Evolutionary conservation across 257 asterid species (phyloP), one percentile per base, ranked within the genome.

Genomic region (Solanum chaucha): DNA sequence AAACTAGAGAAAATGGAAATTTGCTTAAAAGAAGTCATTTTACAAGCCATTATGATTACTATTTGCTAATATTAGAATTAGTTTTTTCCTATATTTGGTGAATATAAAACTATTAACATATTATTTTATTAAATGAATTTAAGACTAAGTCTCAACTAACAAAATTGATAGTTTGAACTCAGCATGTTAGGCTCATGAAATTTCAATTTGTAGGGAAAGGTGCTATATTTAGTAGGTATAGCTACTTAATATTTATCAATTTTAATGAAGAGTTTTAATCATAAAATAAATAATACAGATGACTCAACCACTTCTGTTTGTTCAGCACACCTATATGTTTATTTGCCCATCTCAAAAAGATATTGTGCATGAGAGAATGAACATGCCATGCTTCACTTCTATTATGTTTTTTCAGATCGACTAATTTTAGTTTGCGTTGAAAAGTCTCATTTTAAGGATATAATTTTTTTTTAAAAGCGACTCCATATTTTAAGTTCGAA

Each of bases 181-280:
- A 30, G 12, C 64, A 85, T 38, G 59, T 26, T 68, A 48, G 75
- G 40, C 28, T 40, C 82, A 65, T 51, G n/a, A 44, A 51, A 85
- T 65, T 73, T 85, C 67, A 85, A 41, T 26, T 38, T 65, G 40
- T 40, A 40, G 28, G 28, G 40, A 34, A 26, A 40, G 68, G 51
- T 44, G 32, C 28, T 32, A 12, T 85, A 2, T 34, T 85, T 3
- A 65, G 68, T 85, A 67, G 87, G 61, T 85, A 85, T 41, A 67
- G 87, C 61, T 85, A 85, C 67, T 85, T 85, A 85, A n/a, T 85
- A 67, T 85, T 68, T 36, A 41, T 85, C 34, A 85, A 67, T 51
- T 20, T 65, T 12, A 85, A 65, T 85, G 80, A 85, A 68, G 3
- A 55, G 26, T 51, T 64, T 65, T 46, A 22, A 40, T 85, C 59